Percentiles rank a stretch among this genome's conserved stretches.
Conservation (phyloP, 192 early-diverging fungal genomes). For the Coemansia sp. region DNA sequence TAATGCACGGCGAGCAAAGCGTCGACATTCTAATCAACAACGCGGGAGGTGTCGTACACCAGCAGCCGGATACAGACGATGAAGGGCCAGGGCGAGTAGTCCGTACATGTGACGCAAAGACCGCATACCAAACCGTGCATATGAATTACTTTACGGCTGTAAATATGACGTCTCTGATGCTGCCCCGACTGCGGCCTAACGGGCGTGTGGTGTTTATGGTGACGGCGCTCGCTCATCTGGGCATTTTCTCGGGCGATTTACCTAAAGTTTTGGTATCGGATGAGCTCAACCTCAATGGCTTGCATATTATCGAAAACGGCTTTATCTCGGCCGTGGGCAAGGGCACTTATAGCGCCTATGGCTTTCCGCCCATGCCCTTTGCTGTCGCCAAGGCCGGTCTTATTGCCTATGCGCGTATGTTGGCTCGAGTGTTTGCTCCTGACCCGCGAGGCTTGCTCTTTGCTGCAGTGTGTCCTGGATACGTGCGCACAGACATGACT, state of each 20-base stretch:
- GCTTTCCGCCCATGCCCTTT: constrained; percentile 56
- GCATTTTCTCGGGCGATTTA: constrained; percentile 54
- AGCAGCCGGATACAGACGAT: background rate
- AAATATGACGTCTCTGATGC: constrained; percentile 29
- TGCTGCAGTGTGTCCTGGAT: constrained; percentile 54
- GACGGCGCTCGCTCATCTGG: constrained; percentile 52
- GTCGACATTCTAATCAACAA: constrained; percentile 55
- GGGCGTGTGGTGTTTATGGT: constrained; percentile 49
- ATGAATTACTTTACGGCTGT: constrained; percentile 53
- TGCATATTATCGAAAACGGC: constrained; percentile 53
- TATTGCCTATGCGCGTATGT: constrained; percentile 49
- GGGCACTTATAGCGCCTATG: constrained; percentile 40
- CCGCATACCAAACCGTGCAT: constrained; percentile 34
- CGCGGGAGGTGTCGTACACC: constrained; percentile 42
- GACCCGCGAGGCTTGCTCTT: constrained; percentile 43
- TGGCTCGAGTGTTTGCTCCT: constrained; percentile 23
- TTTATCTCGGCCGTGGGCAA: constrained; percentile 51
- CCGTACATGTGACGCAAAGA: constrained; percentile 33
- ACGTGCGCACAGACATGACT: constrained; percentile 47
- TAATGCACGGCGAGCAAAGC: constrained; percentile 48
- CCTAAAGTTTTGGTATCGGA: constrained; percentile 46
- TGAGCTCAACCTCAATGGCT: constrained; percentile 31
- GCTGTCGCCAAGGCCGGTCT: constrained; percentile 54
- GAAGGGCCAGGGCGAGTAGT: constrained; percentile 10
- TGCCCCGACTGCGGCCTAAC: constrained; percentile 38